These are phyloP conservation scores for Tetrastigma voinierianum DNA, from an alignment of 164 flowering plant species.

Conservation along the genomic window DNA sequence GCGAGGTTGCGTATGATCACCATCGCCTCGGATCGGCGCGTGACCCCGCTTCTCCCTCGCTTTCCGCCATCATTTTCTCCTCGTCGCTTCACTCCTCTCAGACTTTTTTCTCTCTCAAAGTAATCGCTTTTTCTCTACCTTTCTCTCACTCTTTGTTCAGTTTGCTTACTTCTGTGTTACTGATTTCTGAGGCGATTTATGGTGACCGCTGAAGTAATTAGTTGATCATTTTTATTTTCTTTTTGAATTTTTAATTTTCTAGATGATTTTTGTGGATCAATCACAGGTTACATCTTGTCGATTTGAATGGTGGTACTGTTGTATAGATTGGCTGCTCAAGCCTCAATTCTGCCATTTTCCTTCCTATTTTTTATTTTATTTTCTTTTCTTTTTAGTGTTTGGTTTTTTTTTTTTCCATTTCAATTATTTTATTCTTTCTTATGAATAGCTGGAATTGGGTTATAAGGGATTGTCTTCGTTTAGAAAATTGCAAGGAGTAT, in stretches of 20 bases:
- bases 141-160: not conserved
- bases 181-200: conserved; percentile 3
- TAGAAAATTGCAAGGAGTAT: too few species aligned
- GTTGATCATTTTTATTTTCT: too few species aligned
- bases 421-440: too few species aligned
- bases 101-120: conserved; percentile 1
- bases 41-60: conserved; percentile 9
- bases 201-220: not conserved
- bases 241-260: too few species aligned
- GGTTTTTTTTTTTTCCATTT: conserved; percentile 4
- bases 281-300: too few species aligned
- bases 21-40: not conserved
- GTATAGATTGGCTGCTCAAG: too few species aligned
- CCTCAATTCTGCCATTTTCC: not conserved
- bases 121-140: conserved; percentile 7
- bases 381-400: not conserved
- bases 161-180: not conserved
- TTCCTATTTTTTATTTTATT: not conserved
- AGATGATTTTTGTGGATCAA: too few species aligned
- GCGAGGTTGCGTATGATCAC: not conserved
- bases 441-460: too few species aligned
- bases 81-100: not conserved
- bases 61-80: not conserved
- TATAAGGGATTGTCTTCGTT: too few species aligned
- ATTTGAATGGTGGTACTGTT: too few species aligned